These are phyloP conservation scores for Zymoseptoria crescenta DNA, from an alignment of 2,329 filamentous ascomycete species.

Conservation along the genomic window DNA sequence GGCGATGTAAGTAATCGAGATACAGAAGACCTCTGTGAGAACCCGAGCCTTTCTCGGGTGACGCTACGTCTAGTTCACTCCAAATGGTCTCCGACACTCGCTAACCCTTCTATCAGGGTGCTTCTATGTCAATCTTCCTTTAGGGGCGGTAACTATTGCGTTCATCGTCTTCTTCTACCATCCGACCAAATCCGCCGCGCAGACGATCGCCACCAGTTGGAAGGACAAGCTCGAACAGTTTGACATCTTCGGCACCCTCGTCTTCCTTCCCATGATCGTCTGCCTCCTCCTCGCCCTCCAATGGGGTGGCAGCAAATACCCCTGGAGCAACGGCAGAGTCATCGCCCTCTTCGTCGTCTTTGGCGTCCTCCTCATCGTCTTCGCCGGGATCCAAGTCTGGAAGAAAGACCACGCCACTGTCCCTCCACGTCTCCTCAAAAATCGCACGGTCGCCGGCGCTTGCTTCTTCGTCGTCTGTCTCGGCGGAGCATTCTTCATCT, in stretches of 20 bases:
- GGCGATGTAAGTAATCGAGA: no score
- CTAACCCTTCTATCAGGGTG: no score
- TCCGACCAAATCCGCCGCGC: constrained; percentile 27
- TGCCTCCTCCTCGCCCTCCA: constrained; percentile 44
- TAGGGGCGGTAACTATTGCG: constrained; percentile 37
- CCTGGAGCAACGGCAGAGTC: constrained; percentile 39
- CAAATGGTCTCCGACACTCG: no score
- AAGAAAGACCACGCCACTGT: constrained; percentile 38
- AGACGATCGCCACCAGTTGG: constrained; percentile 29
- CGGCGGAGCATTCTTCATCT: constrained; percentile 31
- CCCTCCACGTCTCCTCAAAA: constrained; percentile 39
- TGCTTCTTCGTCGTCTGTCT: constrained; percentile 31
- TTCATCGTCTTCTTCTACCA: constrained; percentile 32
- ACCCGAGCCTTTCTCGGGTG: no score
- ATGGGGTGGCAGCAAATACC: constrained; percentile 42
- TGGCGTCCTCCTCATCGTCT: constrained; percentile 35
- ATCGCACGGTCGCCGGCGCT: constrained; percentile 31
- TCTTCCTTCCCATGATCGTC: constrained; percentile 43
- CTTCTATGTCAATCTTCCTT: constrained; percentile 46
- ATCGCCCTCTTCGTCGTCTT: constrained; percentile 42
- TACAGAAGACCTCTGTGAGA: no score
- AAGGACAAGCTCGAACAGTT: constrained; percentile 37
- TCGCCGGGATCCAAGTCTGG: constrained; percentile 37
- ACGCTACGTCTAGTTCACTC: no score
- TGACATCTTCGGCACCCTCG: constrained; percentile 39